These are phyloP conservation scores for Lentithecium fluviatile DNA, from an alignment of 495 filamentous ascomycete species.

Conservation along the genomic window DNA sequence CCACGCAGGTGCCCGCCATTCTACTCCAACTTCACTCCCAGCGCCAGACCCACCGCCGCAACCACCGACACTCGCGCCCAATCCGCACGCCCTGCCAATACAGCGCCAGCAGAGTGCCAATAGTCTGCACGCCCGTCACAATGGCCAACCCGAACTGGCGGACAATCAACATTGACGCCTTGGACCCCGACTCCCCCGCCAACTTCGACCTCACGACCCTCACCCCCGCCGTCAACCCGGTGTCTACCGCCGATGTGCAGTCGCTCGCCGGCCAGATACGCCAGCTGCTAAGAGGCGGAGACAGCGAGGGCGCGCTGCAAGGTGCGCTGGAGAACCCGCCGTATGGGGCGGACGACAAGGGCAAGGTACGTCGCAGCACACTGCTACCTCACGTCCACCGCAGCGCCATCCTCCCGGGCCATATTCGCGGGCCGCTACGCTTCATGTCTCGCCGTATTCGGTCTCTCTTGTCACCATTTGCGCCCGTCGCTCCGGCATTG, in stretches of 20 bases:
- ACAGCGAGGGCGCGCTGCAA: constrained; percentile 79
- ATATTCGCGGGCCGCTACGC: constrained; percentile 13
- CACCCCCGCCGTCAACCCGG: constrained; percentile 65
- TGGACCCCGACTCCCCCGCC: constrained; percentile 79
- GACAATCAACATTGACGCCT: constrained; percentile 88
- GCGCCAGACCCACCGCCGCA: not conserved
- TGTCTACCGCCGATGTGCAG: constrained; percentile 69
- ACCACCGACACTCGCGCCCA: too few relatives aligned
- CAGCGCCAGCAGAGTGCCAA: constrained; percentile 12
- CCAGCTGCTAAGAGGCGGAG: constrained; percentile 80
- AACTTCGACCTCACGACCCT: constrained; percentile 86
- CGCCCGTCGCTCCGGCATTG: constrained; percentile 12
- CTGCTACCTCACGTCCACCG: constrained; percentile 1
- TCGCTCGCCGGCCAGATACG: constrained; percentile 71
- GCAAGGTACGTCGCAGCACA: constrained; percentile 56
- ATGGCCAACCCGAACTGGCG: constrained; percentile 75
- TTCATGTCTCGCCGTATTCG: constrained; percentile 29
- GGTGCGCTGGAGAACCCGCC: constrained; percentile 74
- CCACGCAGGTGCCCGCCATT: not conserved
- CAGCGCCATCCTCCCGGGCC: not conserved
- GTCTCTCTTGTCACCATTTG: not conserved
- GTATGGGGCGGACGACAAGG: constrained; percentile 67
- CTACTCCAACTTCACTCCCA: not conserved
- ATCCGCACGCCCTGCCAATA: constrained; percentile 4
- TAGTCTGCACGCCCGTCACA: constrained; percentile 29